Percentiles rank a stretch among this genome's conserved stretches.
Conservation (phyloP, 169 alveolate genomes). For the Ichthyophthirius multifiliis region DNA sequence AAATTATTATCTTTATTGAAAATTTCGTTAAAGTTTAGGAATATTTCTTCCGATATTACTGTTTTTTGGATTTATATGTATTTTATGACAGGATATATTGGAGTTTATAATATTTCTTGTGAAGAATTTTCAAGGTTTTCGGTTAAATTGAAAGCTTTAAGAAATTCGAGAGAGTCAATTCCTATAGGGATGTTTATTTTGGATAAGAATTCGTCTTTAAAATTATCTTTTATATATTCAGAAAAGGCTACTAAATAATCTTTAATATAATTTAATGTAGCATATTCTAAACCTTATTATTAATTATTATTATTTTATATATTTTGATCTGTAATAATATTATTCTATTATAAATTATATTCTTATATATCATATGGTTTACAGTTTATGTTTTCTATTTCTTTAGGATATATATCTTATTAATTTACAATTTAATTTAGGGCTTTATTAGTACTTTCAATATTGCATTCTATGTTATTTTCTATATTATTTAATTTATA, state of each 20-base stretch:
- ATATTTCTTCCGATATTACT: slow-evolving; percentile 30
- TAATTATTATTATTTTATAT: too few relatives aligned
- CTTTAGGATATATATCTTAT: too few relatives aligned
- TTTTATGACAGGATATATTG: slow-evolving; percentile 29
- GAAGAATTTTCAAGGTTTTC: neutral
- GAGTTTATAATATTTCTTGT: slow-evolving; percentile 19
- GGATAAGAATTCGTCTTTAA: slow-evolving; percentile 1
- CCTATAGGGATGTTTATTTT: slow-evolving; percentile 24
- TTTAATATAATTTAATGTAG: slow-evolving; percentile 32
- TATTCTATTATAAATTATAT: too few relatives aligned
- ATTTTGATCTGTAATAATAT: too few relatives aligned
- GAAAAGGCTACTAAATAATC: slow-evolving; percentile 31
- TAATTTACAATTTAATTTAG: too few relatives aligned
- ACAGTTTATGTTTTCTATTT: neutral
- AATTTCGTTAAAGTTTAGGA: slow-evolving; percentile 13
- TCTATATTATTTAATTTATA: neutral
- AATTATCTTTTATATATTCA: slow-evolving; percentile 25
- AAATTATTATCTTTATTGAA: neutral
- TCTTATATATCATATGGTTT: neutral
- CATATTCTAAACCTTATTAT: slow-evolving; percentile 16
- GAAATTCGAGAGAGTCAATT: slow-evolving; percentile 13
- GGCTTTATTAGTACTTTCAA: neutral
- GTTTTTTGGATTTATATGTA: slow-evolving; percentile 21
- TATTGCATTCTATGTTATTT: neutral
- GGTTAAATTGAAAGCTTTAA: slow-evolving; percentile 6